Percentiles rank a stretch among this genome's conserved stretches.
phyloP scores from a whole-genome alignment of 306 rosid species.

The Parietaria judaica region DNA sequence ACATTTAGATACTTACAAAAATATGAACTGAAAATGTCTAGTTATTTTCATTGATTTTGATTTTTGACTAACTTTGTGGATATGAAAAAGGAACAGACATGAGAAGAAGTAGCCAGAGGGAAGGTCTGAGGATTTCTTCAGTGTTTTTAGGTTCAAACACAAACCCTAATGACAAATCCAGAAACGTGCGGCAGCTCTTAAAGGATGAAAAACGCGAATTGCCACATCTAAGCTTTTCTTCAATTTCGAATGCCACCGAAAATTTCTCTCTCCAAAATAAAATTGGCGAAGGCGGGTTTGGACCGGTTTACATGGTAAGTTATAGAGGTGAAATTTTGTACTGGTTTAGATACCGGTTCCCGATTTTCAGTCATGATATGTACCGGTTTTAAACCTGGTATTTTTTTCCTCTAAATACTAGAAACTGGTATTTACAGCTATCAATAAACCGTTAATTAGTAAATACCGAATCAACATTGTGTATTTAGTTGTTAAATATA shows the following conservation, averaged over 20 bases:
- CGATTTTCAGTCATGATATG: too few relatives aligned
- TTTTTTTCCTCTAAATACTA: neutral
- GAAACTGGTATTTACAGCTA: too few relatives aligned
- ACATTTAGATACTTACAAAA: too few relatives aligned
- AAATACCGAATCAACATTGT: too few relatives aligned
- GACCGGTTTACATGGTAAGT: constrained; percentile 24
- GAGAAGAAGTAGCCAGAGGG: neutral
- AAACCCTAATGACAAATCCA: neutral
- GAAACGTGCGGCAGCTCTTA: constrained; percentile 1
- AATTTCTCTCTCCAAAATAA: constrained; percentile 21
- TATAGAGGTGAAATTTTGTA: too few relatives aligned
- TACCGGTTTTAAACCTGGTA: too few relatives aligned
- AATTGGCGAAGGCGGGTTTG: constrained; percentile 28
- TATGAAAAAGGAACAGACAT: constrained; percentile 5
- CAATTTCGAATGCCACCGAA: constrained; percentile 8
- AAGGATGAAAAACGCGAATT: constrained; percentile 7
- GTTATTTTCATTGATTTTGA: too few relatives aligned
- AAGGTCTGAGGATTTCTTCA: neutral
- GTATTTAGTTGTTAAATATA: too few relatives aligned
- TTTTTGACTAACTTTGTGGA: neutral
- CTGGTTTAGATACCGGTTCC: too few relatives aligned
- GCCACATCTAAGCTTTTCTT: constrained; percentile 20
- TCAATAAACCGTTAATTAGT: too few relatives aligned
- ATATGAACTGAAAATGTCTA: too few relatives aligned
- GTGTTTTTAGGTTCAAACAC: neutral